Conservation (phyloP, 305 asterid genomes). For the Solanum aculeatissimum region DNA sequence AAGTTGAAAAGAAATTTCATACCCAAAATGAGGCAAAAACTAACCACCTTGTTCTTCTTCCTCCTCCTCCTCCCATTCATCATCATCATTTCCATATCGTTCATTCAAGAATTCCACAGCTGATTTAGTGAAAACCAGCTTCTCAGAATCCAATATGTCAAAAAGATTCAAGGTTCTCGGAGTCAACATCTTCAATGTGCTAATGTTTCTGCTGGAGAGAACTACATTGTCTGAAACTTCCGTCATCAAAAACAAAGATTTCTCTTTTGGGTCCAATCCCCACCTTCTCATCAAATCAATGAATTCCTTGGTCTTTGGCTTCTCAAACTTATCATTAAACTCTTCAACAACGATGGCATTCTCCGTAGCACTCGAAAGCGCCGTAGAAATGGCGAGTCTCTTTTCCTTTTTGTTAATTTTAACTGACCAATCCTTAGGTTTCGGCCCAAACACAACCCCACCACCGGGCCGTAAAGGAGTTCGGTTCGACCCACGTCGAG, state of each 20-base stretch:
- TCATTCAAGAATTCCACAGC: constrained; percentile 74
- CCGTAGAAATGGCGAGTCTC: constrained; percentile 75
- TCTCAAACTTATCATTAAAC: constrained; percentile 63
- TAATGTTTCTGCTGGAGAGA: constrained; percentile 61
- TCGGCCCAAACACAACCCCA: constrained; percentile 88
- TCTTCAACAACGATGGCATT: constrained; percentile 59
- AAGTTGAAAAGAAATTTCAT: not conserved
- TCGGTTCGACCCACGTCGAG: constrained; percentile 80
- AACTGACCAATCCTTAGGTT: constrained; percentile 87
- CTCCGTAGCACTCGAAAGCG: constrained; percentile 56
- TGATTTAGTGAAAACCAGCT: constrained; percentile 53
- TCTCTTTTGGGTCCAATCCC: constrained; percentile 90
- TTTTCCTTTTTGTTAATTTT: constrained; percentile 89
- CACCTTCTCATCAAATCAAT: constrained; percentile 59
- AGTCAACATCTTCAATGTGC: constrained; percentile 78
- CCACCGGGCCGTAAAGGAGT: constrained; percentile 98
- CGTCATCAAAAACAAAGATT: constrained; percentile 60
- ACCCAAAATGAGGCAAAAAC: not conserved
- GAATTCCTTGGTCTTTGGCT: constrained; percentile 80
- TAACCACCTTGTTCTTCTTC: constrained; percentile 45
- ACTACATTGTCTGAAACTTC: constrained; percentile 62
- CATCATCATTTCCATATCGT: constrained; percentile 58
- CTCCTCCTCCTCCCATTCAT: constrained; percentile 28
- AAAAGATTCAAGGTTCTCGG: constrained; percentile 86
- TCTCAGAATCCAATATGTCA: constrained; percentile 80